Evolutionary conservation across 2,329 filamentous ascomycete species (phyloP).

Genomic region (Mycosphaerella sp.): DNA sequence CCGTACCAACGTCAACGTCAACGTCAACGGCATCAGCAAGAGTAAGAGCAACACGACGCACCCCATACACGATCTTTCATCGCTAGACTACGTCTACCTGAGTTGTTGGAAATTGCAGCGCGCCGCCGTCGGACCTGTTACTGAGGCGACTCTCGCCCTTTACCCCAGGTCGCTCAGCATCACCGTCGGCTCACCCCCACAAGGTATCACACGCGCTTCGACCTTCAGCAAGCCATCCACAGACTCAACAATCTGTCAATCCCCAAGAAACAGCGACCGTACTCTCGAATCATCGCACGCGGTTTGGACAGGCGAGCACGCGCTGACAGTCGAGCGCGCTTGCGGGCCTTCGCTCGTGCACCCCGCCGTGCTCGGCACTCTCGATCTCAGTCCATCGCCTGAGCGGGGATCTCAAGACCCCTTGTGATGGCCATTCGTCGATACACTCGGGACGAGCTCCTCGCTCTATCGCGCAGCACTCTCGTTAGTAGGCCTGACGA

Average conservation of each 20-base stretch:
- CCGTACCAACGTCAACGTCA: too few species aligned
- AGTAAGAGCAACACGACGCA: too few species aligned
- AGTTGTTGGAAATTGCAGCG: too few species aligned
- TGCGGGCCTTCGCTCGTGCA: neutral
- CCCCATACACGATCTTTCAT: neutral
- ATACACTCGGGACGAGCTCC: constrained; percentile 72
- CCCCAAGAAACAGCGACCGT: neutral
- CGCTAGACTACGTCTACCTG: too few species aligned
- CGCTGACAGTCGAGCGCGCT: neutral
- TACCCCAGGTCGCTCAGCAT: neutral
- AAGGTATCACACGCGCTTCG: neutral
- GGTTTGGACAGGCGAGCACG: neutral
- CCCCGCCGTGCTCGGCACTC: neutral
- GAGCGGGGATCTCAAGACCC: neutral
- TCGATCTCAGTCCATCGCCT: neutral
- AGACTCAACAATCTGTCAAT: neutral
- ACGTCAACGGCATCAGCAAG: too few species aligned
- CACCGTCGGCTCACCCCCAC: neutral
- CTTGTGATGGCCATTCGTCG: constrained; percentile 40
- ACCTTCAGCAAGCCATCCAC: neutral
- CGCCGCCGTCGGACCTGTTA: neutral
- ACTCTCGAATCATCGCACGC: neutral
- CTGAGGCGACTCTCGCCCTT: neutral
- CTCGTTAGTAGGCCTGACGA: constrained; percentile 72
- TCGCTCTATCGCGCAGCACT: constrained; percentile 72